Base-by-base conservation (phyloP, 352 stramenopile genomes). In the Blastocystis sp. region DNA sequence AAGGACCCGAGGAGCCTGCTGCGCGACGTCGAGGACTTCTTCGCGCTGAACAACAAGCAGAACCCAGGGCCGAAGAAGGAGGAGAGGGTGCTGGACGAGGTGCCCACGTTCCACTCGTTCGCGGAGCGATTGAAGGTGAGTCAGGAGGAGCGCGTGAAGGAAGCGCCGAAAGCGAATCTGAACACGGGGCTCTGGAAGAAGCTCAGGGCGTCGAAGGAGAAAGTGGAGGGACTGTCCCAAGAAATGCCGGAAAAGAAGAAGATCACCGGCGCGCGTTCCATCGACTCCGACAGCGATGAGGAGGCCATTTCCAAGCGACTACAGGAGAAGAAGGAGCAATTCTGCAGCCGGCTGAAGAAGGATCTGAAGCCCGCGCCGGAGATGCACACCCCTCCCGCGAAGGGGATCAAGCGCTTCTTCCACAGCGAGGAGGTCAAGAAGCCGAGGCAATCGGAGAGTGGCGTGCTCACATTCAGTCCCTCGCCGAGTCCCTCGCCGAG, bases 361-460 rank as follows among this genome's bases (percentile, higher is more conserved):
- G 23, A 21, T 1, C 21, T 59, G 11, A 34, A 66, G 1, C n/a
- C 65, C 19, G 52, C 65, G n/a, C 19, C 21, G 34, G 48, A 69
- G 4, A 28, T 40, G 43, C 2, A 2, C 21, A 84, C 53, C 19
- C 74, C 74, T 17, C 40, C 34, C 11, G 34, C 53, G 21, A 84
- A 84, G 28, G 74, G 74, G 66, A 84, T 84, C 53, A 84, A 84
- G 23, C 74, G 74, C 1, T 84, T 56, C 34, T 84, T 84, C 45
- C 74, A 48, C 11, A 84, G 60, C 52, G 66, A 76, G 14, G 66
- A 76, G 48, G 66, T 76, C 9, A 76, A 76, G 66, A 3, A 21
- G 23, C 34, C 60, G 48, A 52, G 67, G 23, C 56, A 41, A 23
- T 56, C 10, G 10, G 56, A 41, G 40, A 84, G n/a, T 19, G 53